These are phyloP conservation scores for Candida ascalaphidarum DNA, from an alignment of 805 yeast genomes.

Conservation along the genomic window DNA sequence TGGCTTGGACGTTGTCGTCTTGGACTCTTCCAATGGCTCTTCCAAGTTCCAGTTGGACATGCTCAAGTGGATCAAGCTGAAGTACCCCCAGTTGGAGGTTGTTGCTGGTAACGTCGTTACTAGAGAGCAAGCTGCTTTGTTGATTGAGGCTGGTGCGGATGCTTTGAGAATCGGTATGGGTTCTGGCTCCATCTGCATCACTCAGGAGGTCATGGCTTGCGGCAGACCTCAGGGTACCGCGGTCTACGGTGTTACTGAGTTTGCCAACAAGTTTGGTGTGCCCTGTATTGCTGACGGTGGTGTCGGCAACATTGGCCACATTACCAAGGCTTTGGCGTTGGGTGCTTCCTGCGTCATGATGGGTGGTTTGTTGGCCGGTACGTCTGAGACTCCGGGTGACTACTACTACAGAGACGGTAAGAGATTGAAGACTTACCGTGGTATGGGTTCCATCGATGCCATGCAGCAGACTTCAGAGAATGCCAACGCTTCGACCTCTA, in stretches of 20 bases:
- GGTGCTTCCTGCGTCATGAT: constrained; percentile 98
- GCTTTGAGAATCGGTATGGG: constrained; percentile 99
- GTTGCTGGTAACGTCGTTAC: constrained; percentile 98
- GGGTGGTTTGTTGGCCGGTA: constrained; percentile 99
- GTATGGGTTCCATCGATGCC: constrained; percentile 99
- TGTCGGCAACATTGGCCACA: constrained; percentile 97
- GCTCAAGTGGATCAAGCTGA: constrained; percentile 84
- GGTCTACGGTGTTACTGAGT: constrained; percentile 87
- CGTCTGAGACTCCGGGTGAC: constrained; percentile 96
- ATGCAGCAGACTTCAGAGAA: constrained; percentile 84
- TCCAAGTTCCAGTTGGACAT: constrained; percentile 90
- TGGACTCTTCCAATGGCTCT: constrained; percentile 97
- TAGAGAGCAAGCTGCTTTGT: constrained; percentile 95
- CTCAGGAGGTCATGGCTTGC: constrained; percentile 99
- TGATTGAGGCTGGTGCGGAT: constrained; percentile 88
- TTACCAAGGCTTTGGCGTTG: constrained; percentile 89
- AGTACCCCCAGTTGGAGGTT: constrained; percentile 72
- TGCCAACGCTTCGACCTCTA: constrained; percentile 96
- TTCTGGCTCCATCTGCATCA: constrained; percentile 97
- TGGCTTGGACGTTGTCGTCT: constrained; percentile 91
- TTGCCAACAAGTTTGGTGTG: constrained; percentile 91
- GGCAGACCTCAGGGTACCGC: constrained; percentile 99
- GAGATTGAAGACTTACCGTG: constrained; percentile 95
- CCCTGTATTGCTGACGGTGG: constrained; percentile 99
- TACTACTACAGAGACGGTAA: constrained; percentile 97